These are phyloP conservation scores for Simplicillium aogashimaense DNA, from an alignment of 2,329 filamentous ascomycete genomes.

Conservation along the genomic window DNA sequence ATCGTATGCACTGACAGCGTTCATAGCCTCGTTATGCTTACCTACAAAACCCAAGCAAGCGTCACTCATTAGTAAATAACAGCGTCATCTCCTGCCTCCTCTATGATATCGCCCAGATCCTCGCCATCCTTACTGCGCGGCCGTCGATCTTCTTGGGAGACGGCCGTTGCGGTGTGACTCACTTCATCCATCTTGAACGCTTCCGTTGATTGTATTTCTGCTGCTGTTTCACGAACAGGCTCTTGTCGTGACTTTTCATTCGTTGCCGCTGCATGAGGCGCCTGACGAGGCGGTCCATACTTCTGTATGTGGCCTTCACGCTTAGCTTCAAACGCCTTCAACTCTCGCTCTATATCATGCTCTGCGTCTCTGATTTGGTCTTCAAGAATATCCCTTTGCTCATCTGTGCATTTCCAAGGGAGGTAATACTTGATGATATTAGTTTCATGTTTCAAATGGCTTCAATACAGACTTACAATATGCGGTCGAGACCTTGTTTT, in stretches of 20 bases:
- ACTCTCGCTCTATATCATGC: slow-evolving; percentile 53
- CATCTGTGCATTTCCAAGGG: slow-evolving; percentile 63
- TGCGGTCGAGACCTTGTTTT: slow-evolving; percentile 61
- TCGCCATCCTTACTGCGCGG: slow-evolving; percentile 42
- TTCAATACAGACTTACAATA: slow-evolving; percentile 50
- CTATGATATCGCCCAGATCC: slow-evolving; percentile 65
- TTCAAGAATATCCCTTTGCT: slow-evolving; percentile 62
- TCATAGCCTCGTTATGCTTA: too few species aligned
- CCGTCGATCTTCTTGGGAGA: slow-evolving; percentile 23
- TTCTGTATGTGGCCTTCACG: slow-evolving; percentile 27
- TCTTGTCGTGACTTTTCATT: not conserved
- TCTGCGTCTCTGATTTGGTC: slow-evolving; percentile 60
- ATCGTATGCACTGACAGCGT: too few species aligned
- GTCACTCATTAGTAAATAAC: slow-evolving; percentile 64
- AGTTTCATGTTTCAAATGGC: slow-evolving; percentile 1
- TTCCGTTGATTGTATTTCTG: not conserved
- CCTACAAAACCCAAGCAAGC: not conserved
- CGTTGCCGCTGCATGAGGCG: not conserved
- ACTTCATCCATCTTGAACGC: not conserved
- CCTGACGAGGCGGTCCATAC: slow-evolving; percentile 9
- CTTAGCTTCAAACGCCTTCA: slow-evolving; percentile 47
- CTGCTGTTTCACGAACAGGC: not conserved
- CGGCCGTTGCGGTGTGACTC: not conserved
- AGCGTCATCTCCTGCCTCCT: slow-evolving; percentile 80
- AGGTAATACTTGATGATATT: slow-evolving; percentile 61